Percentiles rank a stretch among this genome's conserved stretches.
These are phyloP conservation scores for Cymbopogon flexuosus DNA, from an alignment of 202 grass and related monocot species.

Conservation along the genomic window DNA sequence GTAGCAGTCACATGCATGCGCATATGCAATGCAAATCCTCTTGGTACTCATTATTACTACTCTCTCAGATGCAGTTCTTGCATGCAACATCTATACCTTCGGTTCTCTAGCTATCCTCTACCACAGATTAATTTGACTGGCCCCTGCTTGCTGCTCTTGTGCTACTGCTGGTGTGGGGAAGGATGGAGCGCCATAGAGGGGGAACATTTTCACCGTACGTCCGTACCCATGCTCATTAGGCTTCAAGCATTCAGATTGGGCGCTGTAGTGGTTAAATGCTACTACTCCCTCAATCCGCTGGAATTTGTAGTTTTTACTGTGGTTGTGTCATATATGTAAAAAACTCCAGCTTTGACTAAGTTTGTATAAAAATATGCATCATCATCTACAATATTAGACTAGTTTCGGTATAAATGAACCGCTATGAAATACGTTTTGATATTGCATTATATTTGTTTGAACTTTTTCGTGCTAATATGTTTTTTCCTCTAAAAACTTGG, in stretches of 20 bases:
- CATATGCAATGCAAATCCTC: not conserved
- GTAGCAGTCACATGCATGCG: not conserved
- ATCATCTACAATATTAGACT: not conserved
- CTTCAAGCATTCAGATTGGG: not conserved
- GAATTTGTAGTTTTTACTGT: not conserved
- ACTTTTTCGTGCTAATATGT: not conserved
- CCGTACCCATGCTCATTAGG: not conserved
- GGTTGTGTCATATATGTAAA: not conserved
- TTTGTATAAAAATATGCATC: not conserved
- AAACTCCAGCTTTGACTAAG: not conserved
- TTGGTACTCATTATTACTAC: constrained; percentile 2
- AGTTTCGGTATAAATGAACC: not conserved
- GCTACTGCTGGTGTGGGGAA: not conserved
- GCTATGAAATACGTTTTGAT: not conserved
- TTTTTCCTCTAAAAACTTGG: not conserved
- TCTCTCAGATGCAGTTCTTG: not conserved
- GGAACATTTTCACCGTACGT: constrained; percentile 8
- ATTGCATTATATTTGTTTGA: not conserved
- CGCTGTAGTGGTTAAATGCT: not conserved
- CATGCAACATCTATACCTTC: not conserved
- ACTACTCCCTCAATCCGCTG: too few relatives aligned
- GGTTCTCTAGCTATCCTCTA: not conserved
- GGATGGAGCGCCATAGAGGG: too few relatives aligned
- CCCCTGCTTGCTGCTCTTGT: constrained; percentile 4
- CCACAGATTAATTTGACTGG: constrained; percentile 26